phyloP scores from a whole-genome alignment of 129 eudicot species.

The Helichrysum umbraculigerum region DNA sequence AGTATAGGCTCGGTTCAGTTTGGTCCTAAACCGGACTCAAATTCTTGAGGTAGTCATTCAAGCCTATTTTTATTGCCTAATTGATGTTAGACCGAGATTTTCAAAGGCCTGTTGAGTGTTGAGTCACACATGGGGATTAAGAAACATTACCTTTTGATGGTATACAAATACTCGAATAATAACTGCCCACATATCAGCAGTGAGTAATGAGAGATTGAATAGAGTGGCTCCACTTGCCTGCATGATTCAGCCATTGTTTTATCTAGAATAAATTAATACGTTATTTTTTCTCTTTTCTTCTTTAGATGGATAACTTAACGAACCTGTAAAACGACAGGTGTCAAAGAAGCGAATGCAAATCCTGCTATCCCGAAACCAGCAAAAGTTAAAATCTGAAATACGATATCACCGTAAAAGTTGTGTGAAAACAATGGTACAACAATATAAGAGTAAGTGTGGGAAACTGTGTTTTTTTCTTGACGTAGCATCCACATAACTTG shows the following conservation, averaged over 20 bases:
- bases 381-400: conserved; percentile 58
- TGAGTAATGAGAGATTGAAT: conserved; percentile 84
- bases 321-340: conserved; percentile 81
- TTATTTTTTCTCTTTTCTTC: background rate
- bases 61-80: too few relatives aligned
- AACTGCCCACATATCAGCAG: conserved; percentile 98
- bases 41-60: background rate
- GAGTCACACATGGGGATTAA: background rate
- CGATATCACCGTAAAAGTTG: background rate
- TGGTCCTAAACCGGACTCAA: too few relatives aligned
- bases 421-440: too few relatives aligned
- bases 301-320: conserved; percentile 1
- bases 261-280: background rate
- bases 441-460: too few relatives aligned
- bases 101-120: background rate
- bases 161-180: conserved; percentile 69
- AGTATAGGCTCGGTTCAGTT: too few relatives aligned
- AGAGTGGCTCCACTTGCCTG: conserved; percentile 87
- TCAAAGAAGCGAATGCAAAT: conserved; percentile 55
- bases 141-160: conserved; percentile 59
- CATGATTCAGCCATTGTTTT: background rate
- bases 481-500: too few relatives aligned
- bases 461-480: too few relatives aligned
- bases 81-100: background rate
- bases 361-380: conserved; percentile 60